Percentiles rank a stretch among this genome's conserved stretches.
phyloP scores from a whole-genome alignment of 306 rosid species.

The Canavalia gladiata region DNA sequence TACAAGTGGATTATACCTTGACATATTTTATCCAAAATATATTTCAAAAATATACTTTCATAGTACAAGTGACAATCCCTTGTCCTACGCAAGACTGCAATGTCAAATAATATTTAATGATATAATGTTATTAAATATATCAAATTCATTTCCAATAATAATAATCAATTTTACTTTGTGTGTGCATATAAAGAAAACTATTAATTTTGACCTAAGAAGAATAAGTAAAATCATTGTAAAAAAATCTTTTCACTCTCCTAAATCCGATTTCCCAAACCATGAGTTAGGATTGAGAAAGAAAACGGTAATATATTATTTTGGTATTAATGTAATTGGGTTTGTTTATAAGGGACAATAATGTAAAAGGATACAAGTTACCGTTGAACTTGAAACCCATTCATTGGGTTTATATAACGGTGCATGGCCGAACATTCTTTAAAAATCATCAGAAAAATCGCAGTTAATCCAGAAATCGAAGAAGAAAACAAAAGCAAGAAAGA shows the following conservation, averaged over 20 bases:
- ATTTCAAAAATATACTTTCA: no score
- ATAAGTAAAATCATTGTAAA: neutral
- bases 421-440: neutral
- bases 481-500: neutral
- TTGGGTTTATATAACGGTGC: neutral
- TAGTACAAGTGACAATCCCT: no score
- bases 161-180: no score
- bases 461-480: neutral
- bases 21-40: no score
- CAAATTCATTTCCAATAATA: no score
- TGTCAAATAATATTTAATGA: no score
- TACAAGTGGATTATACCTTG: no score
- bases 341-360: conserved; percentile 39
- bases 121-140: no score
- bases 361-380: conserved; percentile 57
- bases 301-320: conserved; percentile 22
- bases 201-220: neutral
- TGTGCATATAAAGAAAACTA: neutral
- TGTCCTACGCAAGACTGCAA: no score
- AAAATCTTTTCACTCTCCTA: neutral
- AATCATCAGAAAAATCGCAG: neutral
- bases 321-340: conserved; percentile 4
- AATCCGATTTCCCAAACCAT: neutral
- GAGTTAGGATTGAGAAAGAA: neutral
- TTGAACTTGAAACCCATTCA: conserved; percentile 33